Evolutionary conservation across 164 flowering plant species (phyloP).

Genomic region (Vitis vinifera): ASM3070453v1 NC_081805.1:3866501-3867000

Average conservation of each 20-base stretch:
- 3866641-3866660: constrained; percentile 94
- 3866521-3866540: too few relatives aligned
- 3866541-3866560: too few relatives aligned
- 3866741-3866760: constrained; percentile 7
- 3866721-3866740: constrained; percentile 70
- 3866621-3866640: constrained; percentile 97
- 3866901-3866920: constrained; percentile 64
- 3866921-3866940: constrained; percentile 36
- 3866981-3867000: not conserved
- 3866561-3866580: too few relatives aligned
- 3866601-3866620: constrained; percentile 39
- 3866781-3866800: not conserved
- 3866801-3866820: not conserved
- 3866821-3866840: not conserved
- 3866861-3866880: constrained; percentile 89
- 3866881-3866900: constrained; percentile 90
- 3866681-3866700: constrained; percentile 78
- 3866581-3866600: too few relatives aligned
- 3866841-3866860: constrained; percentile 97
- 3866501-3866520: constrained; percentile 24
- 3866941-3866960: not conserved
- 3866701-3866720: constrained; percentile 80
- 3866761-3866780: not conserved
- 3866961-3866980: not conserved
- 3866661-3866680: constrained; percentile 91